Evolutionary conservation across 176 grass and related monocot genomes (phyloP).

Genomic region (bread wheat (Triticum aestivum)): IWGSC_CS_RefSeq_v2.1 NC_057802.1:488127622-488128121

Average conservation of each 20-base stretch:
- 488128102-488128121: conserved; percentile 89
- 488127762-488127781: neutral
- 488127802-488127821: conserved; percentile 51
- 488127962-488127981: neutral
- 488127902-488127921: conserved; percentile 99
- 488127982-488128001: neutral
- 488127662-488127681: too few species aligned
- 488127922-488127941: conserved; percentile 5
- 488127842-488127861: conserved; percentile 90
- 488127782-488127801: neutral
- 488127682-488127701: neutral
- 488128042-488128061: neutral
- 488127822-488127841: conserved; percentile 93
- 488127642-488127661: too few species aligned
- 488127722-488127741: neutral
- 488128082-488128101: conserved; percentile 92
- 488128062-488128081: conserved; percentile 75
- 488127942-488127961: conserved; percentile 8
- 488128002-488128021: conserved; percentile 1
- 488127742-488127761: neutral
- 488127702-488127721: conserved; percentile 12
- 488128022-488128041: neutral
- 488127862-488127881: conserved; percentile 98
- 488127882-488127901: conserved; percentile 99
- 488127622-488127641: too few species aligned